Base-by-base conservation (phyloP, 73 alveolate species). In the Diophrys sp. region DNA sequence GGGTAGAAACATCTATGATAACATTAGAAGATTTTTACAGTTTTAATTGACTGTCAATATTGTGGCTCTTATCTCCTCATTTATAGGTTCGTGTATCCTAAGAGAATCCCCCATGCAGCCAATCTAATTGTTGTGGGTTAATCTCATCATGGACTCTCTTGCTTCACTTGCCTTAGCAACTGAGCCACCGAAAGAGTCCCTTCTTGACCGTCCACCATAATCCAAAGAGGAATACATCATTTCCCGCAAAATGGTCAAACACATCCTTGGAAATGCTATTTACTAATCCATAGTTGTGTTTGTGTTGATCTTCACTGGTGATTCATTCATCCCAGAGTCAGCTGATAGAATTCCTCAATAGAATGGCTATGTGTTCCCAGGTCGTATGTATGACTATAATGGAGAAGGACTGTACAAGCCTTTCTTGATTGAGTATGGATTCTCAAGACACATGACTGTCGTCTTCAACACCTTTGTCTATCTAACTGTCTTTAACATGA, bases 1-100 rank as follows among this genome's bases (percentile, higher is more conserved):
- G 97, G 99, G 99, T 27, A 78, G 99, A 71, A 96, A 94, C 82
- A 96, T 96, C 57, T 96, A 92, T 89, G 97, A 94, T 76, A 90
- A 95, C 86, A 93, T 96, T 31, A 84, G 98, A 33, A 95, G 96
- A 74, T 96, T 96, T 92, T 74, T 96, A 24, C 96, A 96, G 76
- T 96, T 96, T 87, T 91, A 96, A 88, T 81, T 96, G 33, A 90
- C 97, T 28, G 98, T 96, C 0, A 95, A 95, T 81, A 86, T 95
- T 14, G 97, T 94, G 27, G 98, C 98, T 54, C 71, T 93, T 27
- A 74, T 89, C 57, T 74, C 90, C 70, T 89, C 94, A 32, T 84
- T 95, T 32, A 77, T 96, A 72, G 97, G 98, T 24, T 95, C 98
- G 26, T 82, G 92, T 54, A 76, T 95, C 2, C 80, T 96, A 30